A percentile compares a stretch with the other conserved stretches of the same genome.
Conservation (phyloP, 2,329 filamentous ascomycete genomes). For the Beauveria varroae region DNA sequence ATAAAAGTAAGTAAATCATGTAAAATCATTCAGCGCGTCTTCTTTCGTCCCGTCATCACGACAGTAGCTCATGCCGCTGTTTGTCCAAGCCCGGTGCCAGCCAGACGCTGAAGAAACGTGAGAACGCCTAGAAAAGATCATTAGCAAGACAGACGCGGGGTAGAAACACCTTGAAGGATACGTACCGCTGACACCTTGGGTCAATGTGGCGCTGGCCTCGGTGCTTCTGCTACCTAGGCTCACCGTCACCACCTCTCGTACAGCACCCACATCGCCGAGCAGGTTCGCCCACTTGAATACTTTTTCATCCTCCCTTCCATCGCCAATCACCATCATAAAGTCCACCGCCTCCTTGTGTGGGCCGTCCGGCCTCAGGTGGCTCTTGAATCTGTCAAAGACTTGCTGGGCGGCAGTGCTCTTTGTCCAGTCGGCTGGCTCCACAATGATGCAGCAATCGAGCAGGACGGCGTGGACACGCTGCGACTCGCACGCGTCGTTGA, state of each 20-base stretch:
- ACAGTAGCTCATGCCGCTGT: not conserved
- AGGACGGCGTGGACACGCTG: conserved; percentile 80
- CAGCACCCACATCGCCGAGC: conserved; percentile 48
- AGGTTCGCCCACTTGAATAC: conserved; percentile 92
- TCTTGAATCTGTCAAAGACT: conserved; percentile 56
- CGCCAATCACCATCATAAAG: conserved; percentile 83
- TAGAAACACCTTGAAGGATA: conserved; percentile 14
- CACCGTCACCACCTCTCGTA: conserved; percentile 72
- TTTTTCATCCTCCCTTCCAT: conserved; percentile 87
- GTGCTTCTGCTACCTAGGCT: conserved; percentile 84
- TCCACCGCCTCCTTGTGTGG: conserved; percentile 49
- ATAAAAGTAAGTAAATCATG: not conserved
- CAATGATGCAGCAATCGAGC: conserved; percentile 70
- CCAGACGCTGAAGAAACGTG: conserved; percentile 20
- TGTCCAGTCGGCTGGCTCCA: conserved; percentile 80
- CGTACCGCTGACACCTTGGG: conserved; percentile 85
- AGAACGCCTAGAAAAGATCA: conserved; percentile 15
- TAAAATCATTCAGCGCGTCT: not conserved
- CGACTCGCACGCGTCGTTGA: conserved; percentile 84
- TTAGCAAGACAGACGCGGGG: not conserved
- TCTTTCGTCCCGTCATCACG: not conserved
- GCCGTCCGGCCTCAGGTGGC: conserved; percentile 23
- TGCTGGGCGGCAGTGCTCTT: conserved; percentile 76
- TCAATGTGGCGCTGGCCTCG: conserved; percentile 75
- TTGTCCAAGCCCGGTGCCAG: conserved; percentile 15